Base-by-base conservation (phyloP, 2,329 filamentous ascomycete species). In the Trichoderma oligosporum region DNA sequence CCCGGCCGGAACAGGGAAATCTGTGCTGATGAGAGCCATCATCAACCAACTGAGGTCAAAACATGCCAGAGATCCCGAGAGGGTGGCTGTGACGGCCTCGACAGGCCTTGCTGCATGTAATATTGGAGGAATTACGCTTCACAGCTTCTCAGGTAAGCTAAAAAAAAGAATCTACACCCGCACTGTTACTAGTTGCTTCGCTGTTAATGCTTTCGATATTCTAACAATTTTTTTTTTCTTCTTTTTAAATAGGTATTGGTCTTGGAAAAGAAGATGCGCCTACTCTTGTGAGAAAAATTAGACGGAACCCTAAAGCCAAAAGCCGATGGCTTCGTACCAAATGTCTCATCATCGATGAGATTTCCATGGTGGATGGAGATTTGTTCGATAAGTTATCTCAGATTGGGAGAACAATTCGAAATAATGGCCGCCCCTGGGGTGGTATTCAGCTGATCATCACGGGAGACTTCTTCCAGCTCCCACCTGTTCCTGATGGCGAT, bases 321-420 rank as follows among this genome's bases (percentile, higher is more conserved):
- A 87, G 85, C 62, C 83, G 93, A 38, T 99, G 95, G 95, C 75
- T 95, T 62, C 84, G 85, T 57, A 96, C 91, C 0, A 96, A 92
- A 67, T 84, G 91, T 11, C 81, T 99, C 22, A 81, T 99, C 63
- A 83, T 99, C 65, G 94, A 99, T 72, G 94, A 99, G 70, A 86
- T 99, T 3, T 97, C 94, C 11, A 99, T 99, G 95, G 92, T 99
- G 4, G 94, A 99, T 66, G 94, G 91, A 1, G 92, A 97, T 31
- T 79, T 99, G 0, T 99, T 97, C 64, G 94, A 99, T 76, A 99
- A 99, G 71, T 81, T 99, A 16, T 91, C 95, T 61, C 83, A 88
- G 60, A 88, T 99, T 63, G 93, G 92, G 12, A 83, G 93, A 56
- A 84, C 80, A 3, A 85, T 99, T 61, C 85, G 92, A 54, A 96